Base-by-base conservation (phyloP, 352 stramenopile species). In the Phytophthora sojae region DNA sequence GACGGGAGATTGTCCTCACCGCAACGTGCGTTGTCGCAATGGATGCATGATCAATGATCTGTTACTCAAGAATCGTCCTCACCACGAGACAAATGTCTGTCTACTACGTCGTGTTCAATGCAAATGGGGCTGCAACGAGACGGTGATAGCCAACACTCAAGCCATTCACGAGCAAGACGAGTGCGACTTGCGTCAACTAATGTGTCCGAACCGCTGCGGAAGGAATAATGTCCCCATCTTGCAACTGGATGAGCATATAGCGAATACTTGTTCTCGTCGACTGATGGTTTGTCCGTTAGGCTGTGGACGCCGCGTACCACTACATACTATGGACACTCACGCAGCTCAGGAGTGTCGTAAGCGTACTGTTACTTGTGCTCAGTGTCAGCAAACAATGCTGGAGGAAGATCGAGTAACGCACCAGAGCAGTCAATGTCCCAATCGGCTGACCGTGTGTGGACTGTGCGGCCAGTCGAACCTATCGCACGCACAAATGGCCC, bases 21-120 rank as follows among this genome's bases (percentile, higher is more conserved):
- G 85, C 7, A 65, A 71, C 14, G 86, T 93, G 55, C 88, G 85
- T 9, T 95, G 88, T 57, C 86, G 82, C 64, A 92, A 92, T 55
- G 85, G 88, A 47, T 95, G 88, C 53, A 60, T 51, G 6, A 66
- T 73, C 7, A 82, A 67, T 29, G 75, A 79, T 44, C 30, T 93
- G 37, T 52, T 84, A 15, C 62, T 69, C 26, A 79, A 80, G 35
- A 65, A 87, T 42, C 88, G 85, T 15, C 55, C 69, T 11, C 6
- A 64, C 17, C 88, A 95, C 56, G 88, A 95, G 50, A 64, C 57
- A 4, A 29, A 62, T 1, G 23, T 71, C 2, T 95, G 85, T 54
- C 25, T 64, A 1, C 66, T 93, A 25, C 85, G 86, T 12, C 80
- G 80, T 32, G 80, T 93, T 42, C 14, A 29, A 17, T 95, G 84